Conservation (phyloP, 352 stramenopile genomes). For the Globisporangium irregulare region DNA sequence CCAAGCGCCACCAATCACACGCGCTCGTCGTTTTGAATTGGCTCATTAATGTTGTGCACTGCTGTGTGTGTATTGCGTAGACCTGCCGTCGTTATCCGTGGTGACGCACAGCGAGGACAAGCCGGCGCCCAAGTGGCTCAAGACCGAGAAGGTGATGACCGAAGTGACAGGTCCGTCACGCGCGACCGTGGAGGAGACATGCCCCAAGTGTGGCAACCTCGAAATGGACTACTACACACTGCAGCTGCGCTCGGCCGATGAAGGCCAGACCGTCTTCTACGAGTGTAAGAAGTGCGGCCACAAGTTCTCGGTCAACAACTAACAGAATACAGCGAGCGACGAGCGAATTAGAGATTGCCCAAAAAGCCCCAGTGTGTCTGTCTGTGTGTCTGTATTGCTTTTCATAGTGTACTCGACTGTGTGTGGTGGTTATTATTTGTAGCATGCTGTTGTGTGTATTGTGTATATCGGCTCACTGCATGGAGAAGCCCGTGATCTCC, state of each 20-base stretch:
- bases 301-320: slow-evolving; percentile 90
- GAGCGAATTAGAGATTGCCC: slow-evolving; percentile 1
- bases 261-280: slow-evolving; percentile 99
- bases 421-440: neutral
- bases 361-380: neutral
- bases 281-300: slow-evolving; percentile 97
- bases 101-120: slow-evolving; percentile 78
- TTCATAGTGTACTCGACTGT: slow-evolving; percentile 1
- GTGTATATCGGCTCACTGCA: slow-evolving; percentile 82
- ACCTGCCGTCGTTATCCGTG: slow-evolving; percentile 75
- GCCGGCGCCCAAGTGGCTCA: slow-evolving; percentile 77
- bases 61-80: slow-evolving; percentile 26
- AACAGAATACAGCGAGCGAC: slow-evolving; percentile 18
- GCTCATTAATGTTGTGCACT: neutral
- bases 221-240: slow-evolving; percentile 99
- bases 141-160: slow-evolving; percentile 64
- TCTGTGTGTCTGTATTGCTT: neutral
- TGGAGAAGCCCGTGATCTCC: slow-evolving; percentile 96
- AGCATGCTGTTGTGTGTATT: neutral
- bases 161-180: slow-evolving; percentile 85
- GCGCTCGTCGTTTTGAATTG: neutral
- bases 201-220: slow-evolving; percentile 95
- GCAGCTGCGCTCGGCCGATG: slow-evolving; percentile 98
- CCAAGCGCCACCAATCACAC: neutral
- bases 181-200: slow-evolving; percentile 97